A percentile compares a stretch with the other conserved stretches of the same genome.
Evolutionary conservation across 2,329 filamentous ascomycete species (phyloP).

Genomic region (Exserohilum turcica): DNA sequence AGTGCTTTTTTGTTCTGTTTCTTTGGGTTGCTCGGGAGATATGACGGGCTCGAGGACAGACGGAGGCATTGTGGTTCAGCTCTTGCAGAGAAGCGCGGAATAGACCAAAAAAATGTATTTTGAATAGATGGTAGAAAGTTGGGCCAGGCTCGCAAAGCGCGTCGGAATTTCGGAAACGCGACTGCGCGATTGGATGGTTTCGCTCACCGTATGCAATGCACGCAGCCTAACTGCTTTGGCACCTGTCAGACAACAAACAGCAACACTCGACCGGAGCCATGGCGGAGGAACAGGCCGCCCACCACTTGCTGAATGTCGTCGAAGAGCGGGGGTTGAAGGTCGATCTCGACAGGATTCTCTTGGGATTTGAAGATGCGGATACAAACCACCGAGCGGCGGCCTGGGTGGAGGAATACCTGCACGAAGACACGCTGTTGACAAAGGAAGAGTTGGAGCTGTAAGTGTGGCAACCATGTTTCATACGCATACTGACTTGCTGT

Average conservation of each 20-base stretch:
- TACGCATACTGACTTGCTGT: neutral
- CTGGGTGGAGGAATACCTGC: constrained; percentile 57
- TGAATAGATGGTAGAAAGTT: neutral
- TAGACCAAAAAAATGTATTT: too few relatives aligned
- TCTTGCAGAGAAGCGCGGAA: too few relatives aligned
- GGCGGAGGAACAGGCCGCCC: constrained; percentile 46
- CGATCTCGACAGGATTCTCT: constrained; percentile 54
- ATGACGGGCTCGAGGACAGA: constrained; percentile 33
- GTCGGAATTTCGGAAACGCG: constrained; percentile 34
- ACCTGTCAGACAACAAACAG: constrained; percentile 31
- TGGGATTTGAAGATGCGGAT: constrained; percentile 53
- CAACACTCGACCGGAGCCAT: constrained; percentile 20
- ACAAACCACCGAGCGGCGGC: constrained; percentile 48
- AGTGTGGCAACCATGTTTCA: neutral
- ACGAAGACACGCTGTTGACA: constrained; percentile 53
- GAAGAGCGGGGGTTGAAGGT: constrained; percentile 52
- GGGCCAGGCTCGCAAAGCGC: constrained; percentile 34
- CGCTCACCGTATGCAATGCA: constrained; percentile 23
- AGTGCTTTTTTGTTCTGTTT: constrained; percentile 24
- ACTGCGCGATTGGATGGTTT: constrained; percentile 33
- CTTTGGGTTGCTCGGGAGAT: constrained; percentile 23
- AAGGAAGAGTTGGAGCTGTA: constrained; percentile 57
- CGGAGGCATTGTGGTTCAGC: constrained; percentile 32
- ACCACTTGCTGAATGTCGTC: constrained; percentile 52
- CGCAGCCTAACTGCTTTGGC: constrained; percentile 29